Evolutionary conservation across 352 stramenopile species (phyloP).

Genomic region (Thraustochytrium striatum): DNA sequence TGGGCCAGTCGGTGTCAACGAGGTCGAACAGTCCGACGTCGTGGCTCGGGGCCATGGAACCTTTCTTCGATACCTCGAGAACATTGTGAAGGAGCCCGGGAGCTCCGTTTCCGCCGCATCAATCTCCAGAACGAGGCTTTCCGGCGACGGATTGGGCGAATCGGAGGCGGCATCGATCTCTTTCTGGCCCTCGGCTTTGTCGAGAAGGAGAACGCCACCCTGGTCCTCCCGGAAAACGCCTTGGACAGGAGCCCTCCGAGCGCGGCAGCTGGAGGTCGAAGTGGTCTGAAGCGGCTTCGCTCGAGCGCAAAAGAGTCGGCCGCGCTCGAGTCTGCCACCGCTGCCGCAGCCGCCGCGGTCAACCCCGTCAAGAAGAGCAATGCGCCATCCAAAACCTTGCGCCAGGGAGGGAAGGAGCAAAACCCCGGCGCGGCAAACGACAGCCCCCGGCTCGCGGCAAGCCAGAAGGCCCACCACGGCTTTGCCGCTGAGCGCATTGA

Average conservation of each 20-base stretch:
- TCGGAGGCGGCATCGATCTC: constrained; percentile 31
- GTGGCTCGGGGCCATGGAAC: constrained; percentile 43
- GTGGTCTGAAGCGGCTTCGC: constrained; percentile 1
- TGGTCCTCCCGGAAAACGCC: constrained; percentile 1
- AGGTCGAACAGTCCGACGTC: constrained; percentile 9
- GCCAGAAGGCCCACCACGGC: not conserved
- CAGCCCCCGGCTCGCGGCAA: not conserved
- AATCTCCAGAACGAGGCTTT: constrained; percentile 43
- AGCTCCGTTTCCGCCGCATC: constrained; percentile 8
- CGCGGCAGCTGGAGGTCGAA: constrained; percentile 24
- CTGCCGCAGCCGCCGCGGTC: not conserved
- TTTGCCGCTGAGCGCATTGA: constrained; percentile 22
- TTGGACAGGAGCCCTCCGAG: not conserved
- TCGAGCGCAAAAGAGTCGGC: not conserved
- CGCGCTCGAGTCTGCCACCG: not conserved
- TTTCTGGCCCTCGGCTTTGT: constrained; percentile 26
- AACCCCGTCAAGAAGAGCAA: no score
- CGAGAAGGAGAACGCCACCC: constrained; percentile 21
- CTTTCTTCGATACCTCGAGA: constrained; percentile 32
- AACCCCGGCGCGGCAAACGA: not conserved
- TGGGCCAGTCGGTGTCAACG: not conserved
- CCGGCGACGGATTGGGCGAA: constrained; percentile 4
- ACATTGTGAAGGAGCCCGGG: constrained; percentile 10
- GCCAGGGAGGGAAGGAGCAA: not conserved
- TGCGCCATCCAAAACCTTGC: no score